These are phyloP conservation scores for Fraxinus pennsylvanica DNA, from an alignment of 257 asterid species.

Conservation along the genomic window DNA sequence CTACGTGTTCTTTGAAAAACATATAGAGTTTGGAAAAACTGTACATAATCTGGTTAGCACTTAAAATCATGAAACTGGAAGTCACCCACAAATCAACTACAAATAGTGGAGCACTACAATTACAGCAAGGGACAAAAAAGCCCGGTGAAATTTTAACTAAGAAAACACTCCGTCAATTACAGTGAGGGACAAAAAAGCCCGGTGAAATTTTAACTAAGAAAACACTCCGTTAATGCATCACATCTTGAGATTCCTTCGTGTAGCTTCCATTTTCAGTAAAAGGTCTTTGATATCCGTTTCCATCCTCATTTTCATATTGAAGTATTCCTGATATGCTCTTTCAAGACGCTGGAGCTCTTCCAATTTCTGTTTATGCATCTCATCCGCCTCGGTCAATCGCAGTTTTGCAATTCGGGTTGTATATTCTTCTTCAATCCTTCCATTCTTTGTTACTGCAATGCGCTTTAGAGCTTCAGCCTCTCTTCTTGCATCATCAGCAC, in stretches of 20 bases:
- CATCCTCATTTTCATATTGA: conserved; percentile 88
- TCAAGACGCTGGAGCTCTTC: conserved; percentile 78
- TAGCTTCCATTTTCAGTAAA: conserved; percentile 85
- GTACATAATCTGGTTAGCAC: background rate
- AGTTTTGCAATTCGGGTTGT: conserved; percentile 57
- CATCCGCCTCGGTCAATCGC: conserved; percentile 85
- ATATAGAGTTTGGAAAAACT: background rate
- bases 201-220: background rate
- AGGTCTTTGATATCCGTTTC: conserved; percentile 86
- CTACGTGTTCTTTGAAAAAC: background rate
- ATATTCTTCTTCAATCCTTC: conserved; percentile 80
- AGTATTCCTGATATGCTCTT: conserved; percentile 72
- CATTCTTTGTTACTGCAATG: conserved; percentile 61
- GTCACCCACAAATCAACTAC: background rate
- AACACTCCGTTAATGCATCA: conserved; percentile 30
- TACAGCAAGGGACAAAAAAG: background rate
- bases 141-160: background rate
- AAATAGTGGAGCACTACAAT: conserved; percentile 4
- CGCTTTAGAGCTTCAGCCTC: conserved; percentile 88
- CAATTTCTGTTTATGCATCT: conserved; percentile 77
- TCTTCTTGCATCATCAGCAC: conserved; percentile 90
- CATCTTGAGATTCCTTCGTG: conserved; percentile 66
- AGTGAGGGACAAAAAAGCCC: background rate
- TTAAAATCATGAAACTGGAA: background rate
- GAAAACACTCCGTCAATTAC: background rate